A percentile compares a stretch with the other conserved stretches of the same genome.
phyloP scores from a whole-genome alignment of 83 land plant genomes.

The Larix sibirica region DNA sequence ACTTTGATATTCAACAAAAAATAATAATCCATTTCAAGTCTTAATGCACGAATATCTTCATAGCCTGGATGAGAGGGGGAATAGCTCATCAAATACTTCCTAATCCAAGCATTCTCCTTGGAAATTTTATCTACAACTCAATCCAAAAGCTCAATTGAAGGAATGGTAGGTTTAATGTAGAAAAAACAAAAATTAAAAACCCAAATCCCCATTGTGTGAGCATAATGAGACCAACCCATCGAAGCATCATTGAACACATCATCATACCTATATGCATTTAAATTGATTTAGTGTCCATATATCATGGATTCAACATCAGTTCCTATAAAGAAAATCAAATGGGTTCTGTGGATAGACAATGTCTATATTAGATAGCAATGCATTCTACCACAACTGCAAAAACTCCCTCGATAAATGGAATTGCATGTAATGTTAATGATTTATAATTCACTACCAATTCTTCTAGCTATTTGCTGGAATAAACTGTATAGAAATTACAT shows the following conservation, averaged over 20 bases:
- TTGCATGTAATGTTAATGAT: constrained; percentile 20
- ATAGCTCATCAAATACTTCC: constrained; percentile 85
- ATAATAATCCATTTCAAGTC: constrained; percentile 72
- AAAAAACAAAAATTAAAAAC: constrained; percentile 97
- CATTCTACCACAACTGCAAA: constrained; percentile 82
- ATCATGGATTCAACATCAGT: too few relatives aligned
- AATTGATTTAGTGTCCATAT: too few relatives aligned
- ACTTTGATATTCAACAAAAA: constrained; percentile 93
- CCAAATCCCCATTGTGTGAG: constrained; percentile 99
- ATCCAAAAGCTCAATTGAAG: constrained; percentile 42
- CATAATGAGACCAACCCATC: constrained; percentile 98
- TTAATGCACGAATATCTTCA: constrained; percentile 89
- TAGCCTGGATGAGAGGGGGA: constrained; percentile 97
- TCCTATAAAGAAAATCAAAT: too few relatives aligned
- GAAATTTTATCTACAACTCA: constrained; percentile 82
- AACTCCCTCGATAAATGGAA: constrained; percentile 88
- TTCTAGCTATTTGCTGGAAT: too few relatives aligned
- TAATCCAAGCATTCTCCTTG: constrained; percentile 83
- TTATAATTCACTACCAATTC: too few relatives aligned
- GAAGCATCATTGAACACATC: constrained; percentile 92
- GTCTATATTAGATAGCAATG: too few relatives aligned
- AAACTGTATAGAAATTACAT: too few relatives aligned
- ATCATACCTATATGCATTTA: constrained; percentile 71
- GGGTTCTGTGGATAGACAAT: too few relatives aligned
- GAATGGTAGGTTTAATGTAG: constrained; percentile 68